Base-by-base conservation (phyloP, 1,284 basidiomycete genomes). In the Ustilago trichophora region DNA sequence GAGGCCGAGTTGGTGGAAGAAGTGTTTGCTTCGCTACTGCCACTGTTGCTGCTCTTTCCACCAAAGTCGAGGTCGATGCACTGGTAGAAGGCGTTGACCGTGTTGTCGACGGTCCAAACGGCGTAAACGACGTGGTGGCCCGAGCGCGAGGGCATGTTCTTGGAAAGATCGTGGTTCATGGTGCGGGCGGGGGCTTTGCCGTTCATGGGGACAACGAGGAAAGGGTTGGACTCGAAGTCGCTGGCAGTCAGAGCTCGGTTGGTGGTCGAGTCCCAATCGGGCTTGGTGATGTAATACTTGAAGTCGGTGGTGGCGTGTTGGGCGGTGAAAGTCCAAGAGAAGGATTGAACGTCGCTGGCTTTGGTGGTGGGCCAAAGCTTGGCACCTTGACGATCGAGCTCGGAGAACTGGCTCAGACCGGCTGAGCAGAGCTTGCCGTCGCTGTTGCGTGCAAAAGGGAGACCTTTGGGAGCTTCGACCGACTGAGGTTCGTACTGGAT, bases 401-500 rank as follows among this genome's bases (percentile, higher is more conserved):
- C 34, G 24, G 45, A 31, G 35, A 70, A 70, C 49, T 48, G 67
- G 15, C 31, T 27, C 31, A 70, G 49, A 38, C 67, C 62, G n/a
- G 62, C 67, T 38, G 67, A 70, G 57, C 67, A 70, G 22, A 70
- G 67, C 12, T 55, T 29, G 26, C 47, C 62, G 29, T 56, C 57
- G 25, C 40, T 36, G 27, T n/a, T 47, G 34, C 67, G 62, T 4
- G 42, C 16, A 9, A 70, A 70, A 4, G 67, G 67, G 13, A 70
- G 57, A 40, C 67, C 67, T 26, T 70, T 70, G 34, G 51, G 52
- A 15, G 67, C 60, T 36, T 70, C 67, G 46, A 70, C 53, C 1
- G 67, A 70, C 34, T 70, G 67, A 1, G 67, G 67, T 25, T 70
- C 67, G 57, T 66, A 70, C 48, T 70, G 67, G 43, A 73, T 63